These are phyloP conservation scores for Populus deltoides DNA, from an alignment of 345 rosid species.

Conservation along the genomic window DNA sequence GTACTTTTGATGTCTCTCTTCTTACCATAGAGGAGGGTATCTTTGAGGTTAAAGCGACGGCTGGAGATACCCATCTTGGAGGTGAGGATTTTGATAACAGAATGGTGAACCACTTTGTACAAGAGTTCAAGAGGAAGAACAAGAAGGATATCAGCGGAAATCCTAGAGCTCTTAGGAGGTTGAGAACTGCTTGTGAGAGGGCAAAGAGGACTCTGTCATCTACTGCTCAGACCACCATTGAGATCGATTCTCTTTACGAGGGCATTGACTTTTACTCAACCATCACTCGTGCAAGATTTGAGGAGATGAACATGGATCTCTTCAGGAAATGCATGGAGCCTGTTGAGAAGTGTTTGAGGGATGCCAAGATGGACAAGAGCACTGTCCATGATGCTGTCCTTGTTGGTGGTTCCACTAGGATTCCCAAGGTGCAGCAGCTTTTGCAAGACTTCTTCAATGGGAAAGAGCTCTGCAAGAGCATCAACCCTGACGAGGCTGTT, in stretches of 20 bases:
- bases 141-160: constrained; percentile 39
- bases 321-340: constrained; percentile 56
- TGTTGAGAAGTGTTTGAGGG: constrained; percentile 49
- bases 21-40: constrained; percentile 33
- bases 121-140: constrained; percentile 44
- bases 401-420: constrained; percentile 59
- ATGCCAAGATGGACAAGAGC: constrained; percentile 54
- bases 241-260: constrained; percentile 43
- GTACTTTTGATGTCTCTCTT: constrained; percentile 30
- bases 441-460: constrained; percentile 43
- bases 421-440: constrained; percentile 49
- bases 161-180: constrained; percentile 43
- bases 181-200: constrained; percentile 50
- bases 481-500: constrained; percentile 48
- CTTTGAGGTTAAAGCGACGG: constrained; percentile 30
- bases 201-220: constrained; percentile 55
- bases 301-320: constrained; percentile 52
- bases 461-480: constrained; percentile 46
- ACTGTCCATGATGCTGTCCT: constrained; percentile 45
- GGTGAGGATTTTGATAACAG: constrained; percentile 32
- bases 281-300: constrained; percentile 46
- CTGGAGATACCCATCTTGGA: constrained; percentile 34
- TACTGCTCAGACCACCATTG: constrained; percentile 49
- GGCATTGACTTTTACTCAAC: constrained; percentile 46
- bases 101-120: constrained; percentile 49